Conservation (phyloP, 352 stramenopile genomes). For the Phytophthora multivora region DNA sequence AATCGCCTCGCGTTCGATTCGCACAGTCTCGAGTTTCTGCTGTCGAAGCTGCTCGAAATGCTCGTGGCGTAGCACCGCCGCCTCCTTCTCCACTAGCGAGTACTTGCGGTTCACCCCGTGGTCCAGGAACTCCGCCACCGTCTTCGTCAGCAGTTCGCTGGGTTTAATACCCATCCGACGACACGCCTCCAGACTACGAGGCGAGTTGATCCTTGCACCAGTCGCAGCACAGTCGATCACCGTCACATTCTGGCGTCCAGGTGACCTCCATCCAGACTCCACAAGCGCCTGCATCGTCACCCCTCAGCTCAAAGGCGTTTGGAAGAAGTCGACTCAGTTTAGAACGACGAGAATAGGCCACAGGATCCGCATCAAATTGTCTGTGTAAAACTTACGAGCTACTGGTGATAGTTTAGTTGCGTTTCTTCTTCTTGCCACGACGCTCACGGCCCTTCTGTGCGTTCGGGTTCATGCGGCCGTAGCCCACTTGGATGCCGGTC, state of each 20-base stretch:
- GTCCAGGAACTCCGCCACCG: slow-evolving; percentile 59
- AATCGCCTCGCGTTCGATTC: slow-evolving; percentile 60
- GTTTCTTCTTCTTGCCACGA: slow-evolving; percentile 96
- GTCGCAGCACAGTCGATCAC: slow-evolving; percentile 54
- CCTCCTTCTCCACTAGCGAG: slow-evolving; percentile 74
- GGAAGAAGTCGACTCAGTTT: slow-evolving; percentile 12
- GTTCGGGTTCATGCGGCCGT: slow-evolving; percentile 97
- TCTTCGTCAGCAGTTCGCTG: slow-evolving; percentile 65
- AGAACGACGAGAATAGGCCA: slow-evolving; percentile 5
- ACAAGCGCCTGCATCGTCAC: slow-evolving; percentile 14
- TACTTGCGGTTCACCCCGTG: slow-evolving; percentile 52
- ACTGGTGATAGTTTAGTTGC: slow-evolving; percentile 50
- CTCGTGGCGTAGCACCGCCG: slow-evolving; percentile 67
- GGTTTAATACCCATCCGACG: slow-evolving; percentile 67
- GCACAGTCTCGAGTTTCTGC: slow-evolving; percentile 62
- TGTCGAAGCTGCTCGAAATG: slow-evolving; percentile 75
- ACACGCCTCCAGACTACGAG: slow-evolving; percentile 74
- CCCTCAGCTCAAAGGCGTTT: not conserved
- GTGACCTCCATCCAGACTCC: slow-evolving; percentile 8
- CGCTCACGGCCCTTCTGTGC: slow-evolving; percentile 95
- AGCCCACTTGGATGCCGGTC: slow-evolving; percentile 91
- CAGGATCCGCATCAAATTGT: not conserved
- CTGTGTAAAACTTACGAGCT: slow-evolving; percentile 24
- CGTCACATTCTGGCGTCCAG: slow-evolving; percentile 45
- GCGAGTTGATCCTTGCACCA: slow-evolving; percentile 61